These are phyloP conservation scores for Adansonia madagascariensis DNA, from an alignment of 441 rosid genomes.

Conservation along the genomic window DNA sequence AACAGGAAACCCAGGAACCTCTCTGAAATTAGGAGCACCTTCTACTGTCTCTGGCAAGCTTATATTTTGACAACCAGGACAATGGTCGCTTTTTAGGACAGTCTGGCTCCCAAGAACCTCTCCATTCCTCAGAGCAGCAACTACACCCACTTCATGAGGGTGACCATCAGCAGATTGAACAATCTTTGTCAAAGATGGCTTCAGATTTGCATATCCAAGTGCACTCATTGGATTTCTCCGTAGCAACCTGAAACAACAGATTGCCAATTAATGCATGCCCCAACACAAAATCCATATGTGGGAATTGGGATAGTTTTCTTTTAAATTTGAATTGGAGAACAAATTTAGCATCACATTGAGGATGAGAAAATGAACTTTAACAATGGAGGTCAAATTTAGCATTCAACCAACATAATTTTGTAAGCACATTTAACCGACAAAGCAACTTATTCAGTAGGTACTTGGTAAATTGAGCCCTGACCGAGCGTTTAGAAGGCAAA, in stretches of 20 bases:
- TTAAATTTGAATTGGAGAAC: slow-evolving; percentile 9
- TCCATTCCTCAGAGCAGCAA: slow-evolving; percentile 92
- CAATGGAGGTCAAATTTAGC: slow-evolving; percentile 11
- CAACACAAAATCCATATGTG: not conserved
- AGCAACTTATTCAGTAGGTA: slow-evolving; percentile 7
- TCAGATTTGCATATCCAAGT: slow-evolving; percentile 74
- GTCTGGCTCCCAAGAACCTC: slow-evolving; percentile 99
- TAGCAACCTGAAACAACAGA: slow-evolving; percentile 64
- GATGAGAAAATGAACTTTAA: not conserved
- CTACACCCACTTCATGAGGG: slow-evolving; percentile 89
- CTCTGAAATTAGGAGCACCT: slow-evolving; percentile 98
- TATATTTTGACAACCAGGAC: slow-evolving; percentile 91
- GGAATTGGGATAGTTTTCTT: slow-evolving; percentile 1
- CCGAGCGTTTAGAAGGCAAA: slow-evolving; percentile 8
- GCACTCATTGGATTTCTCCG: slow-evolving; percentile 99
- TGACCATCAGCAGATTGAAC: slow-evolving; percentile 89
- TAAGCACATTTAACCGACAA: slow-evolving; percentile 22
- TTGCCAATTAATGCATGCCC: slow-evolving; percentile 8
- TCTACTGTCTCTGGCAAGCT: slow-evolving; percentile 91
- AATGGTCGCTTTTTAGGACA: slow-evolving; percentile 96
- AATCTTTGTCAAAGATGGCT: slow-evolving; percentile 78
- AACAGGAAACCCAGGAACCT: slow-evolving; percentile 97
- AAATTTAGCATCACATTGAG: slow-evolving; percentile 24
- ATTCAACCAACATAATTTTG: not conserved
- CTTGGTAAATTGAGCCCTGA: not conserved